These are phyloP conservation scores for Didymella segeticola DNA, from an alignment of 2,329 filamentous ascomycete genomes.

Conservation along the genomic window DNA sequence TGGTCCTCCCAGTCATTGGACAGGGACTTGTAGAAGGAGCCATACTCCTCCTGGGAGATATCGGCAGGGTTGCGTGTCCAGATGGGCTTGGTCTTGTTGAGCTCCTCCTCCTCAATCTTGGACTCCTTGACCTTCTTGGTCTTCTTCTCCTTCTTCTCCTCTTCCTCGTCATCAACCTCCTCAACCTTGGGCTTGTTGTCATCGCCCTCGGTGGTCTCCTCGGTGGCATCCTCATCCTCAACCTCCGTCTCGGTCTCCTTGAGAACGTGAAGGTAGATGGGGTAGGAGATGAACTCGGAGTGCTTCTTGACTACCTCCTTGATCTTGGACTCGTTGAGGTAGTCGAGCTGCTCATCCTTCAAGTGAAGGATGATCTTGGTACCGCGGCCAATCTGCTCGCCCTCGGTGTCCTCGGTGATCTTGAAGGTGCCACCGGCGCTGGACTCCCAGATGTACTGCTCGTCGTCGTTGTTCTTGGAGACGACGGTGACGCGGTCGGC, in stretches of 20 bases:
- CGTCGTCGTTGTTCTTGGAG: conserved; percentile 99
- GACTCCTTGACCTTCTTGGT: conserved; percentile 99
- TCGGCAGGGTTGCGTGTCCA: conserved; percentile 98
- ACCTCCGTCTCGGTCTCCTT: conserved; percentile 99
- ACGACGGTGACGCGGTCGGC: conserved; percentile 94
- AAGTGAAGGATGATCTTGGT: conserved; percentile 98
- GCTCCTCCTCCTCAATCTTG: conserved; percentile 98
- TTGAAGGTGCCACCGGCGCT: conserved; percentile 97
- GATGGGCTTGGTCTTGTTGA: conserved; percentile 99
- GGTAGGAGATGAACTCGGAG: conserved; percentile 99
- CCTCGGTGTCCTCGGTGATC: conserved; percentile 87
- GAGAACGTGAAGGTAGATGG: conserved; percentile 98
- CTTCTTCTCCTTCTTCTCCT: conserved; percentile 90
- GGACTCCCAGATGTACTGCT: conserved; percentile 99
- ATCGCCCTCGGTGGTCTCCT: conserved; percentile 70
- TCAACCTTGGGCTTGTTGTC: conserved; percentile 97
- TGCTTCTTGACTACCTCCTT: conserved; percentile 99
- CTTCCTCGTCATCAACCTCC: conserved; percentile 86
- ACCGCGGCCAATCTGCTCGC: conserved; percentile 88
- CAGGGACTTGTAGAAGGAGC: conserved; percentile 99
- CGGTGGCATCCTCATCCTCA: conserved; percentile 85
- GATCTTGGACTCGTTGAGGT: conserved; percentile 98
- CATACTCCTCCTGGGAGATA: conserved; percentile 96
- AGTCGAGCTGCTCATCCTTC: conserved; percentile 99
- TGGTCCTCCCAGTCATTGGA: conserved; percentile 99